Conservation (phyloP, 2,329 filamentous ascomycete species). For the Botryotinia convoluta region DNA sequence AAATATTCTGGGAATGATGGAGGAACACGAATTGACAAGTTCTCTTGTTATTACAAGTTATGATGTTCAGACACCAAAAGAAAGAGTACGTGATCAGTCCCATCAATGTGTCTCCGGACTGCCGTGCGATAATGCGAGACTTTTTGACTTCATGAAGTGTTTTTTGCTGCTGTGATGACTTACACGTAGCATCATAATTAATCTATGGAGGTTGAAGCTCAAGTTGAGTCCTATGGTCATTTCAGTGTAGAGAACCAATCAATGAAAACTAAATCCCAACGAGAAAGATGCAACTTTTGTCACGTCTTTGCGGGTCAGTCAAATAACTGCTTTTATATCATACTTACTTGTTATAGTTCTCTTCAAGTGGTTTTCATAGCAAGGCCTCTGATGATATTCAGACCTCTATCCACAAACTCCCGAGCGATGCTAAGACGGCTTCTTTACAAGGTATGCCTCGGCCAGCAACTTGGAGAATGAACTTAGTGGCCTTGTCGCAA, state of each 20-base stretch:
- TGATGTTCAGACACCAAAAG: background rate
- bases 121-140: background rate
- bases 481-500: conserved; percentile 20
- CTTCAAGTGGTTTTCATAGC: background rate
- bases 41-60: background rate
- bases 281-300: background rate
- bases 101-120: background rate
- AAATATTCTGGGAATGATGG: background rate
- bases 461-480: conserved; percentile 18
- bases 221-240: background rate
- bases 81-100: conserved; percentile 11
- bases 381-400: background rate
- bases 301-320: background rate
- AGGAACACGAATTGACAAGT: background rate
- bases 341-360: conserved; percentile 6
- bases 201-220: background rate
- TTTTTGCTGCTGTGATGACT: background rate
- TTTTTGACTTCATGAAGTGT: background rate
- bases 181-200: background rate
- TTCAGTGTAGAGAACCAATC: background rate
- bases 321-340: background rate
- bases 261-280: background rate
- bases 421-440: conserved; percentile 1
- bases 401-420: background rate
- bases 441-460: background rate